Base-by-base conservation (phyloP, 176 grass and related monocot species). In the Ensete glaucum region DNA sequence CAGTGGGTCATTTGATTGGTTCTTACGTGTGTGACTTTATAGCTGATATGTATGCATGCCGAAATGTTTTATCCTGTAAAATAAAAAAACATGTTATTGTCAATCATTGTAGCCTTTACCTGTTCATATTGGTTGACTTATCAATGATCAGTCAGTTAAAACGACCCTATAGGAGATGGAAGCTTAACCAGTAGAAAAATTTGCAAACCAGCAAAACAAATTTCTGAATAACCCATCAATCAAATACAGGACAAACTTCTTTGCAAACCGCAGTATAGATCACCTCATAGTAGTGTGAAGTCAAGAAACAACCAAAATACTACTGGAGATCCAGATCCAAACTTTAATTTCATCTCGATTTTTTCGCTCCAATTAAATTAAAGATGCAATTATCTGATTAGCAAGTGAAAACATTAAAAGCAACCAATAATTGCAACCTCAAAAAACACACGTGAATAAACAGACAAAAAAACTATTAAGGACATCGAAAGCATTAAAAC, bases 21-120 rank as follows among this genome's bases (percentile, higher is more conserved):
- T 86, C 90, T 89, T 84, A 98, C 95, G 95, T 98, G 73, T 98
- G 95, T 75, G 95, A 82, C 77, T 88, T 90, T 71, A 98, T 69
- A 72, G 90, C 95, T 71, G 85, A 90, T 80, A 98, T 73, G 73
- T 93, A 98, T 11, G 95, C 62, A 81, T 91, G 90, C 70, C 90
- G 95, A 91, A 98, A 98, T 71, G 95, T 98, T 93, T 91, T 91
- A 72, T 87, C 90, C 90, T 98, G 88, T 53, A 90, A 70, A 14
- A 21, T 19, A 9, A 29, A 76, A 23, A 43, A 43, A 43, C 34
- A 43, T 43, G 34, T 17, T 12, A 69, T 65, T 22, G 25, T 24
- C 21, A 29, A 26, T 11, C 9, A 67, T 11, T 3, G 15, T 43
- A 67, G 64, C 25, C 34, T 67, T 3, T 43, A 43, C 34, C 3